Percentiles rank a stretch among this genome's conserved stretches.
phyloP scores from a whole-genome alignment of 768 basidiomycete genomes.

The Serendipita sp. region DNA sequence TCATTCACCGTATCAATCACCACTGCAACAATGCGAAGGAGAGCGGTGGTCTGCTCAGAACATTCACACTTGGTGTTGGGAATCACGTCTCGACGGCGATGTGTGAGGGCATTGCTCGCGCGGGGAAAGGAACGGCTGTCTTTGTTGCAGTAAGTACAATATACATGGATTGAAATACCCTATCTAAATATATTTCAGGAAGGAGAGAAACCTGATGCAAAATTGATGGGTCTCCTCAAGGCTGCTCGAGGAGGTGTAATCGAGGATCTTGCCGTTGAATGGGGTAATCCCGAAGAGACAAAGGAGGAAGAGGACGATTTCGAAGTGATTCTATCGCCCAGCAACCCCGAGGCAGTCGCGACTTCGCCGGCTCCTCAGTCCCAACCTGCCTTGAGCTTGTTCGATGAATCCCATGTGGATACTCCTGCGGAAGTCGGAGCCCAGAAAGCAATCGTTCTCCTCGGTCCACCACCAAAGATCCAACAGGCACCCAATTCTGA shows the following conservation, averaged over 20 bases:
- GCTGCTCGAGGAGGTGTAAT: not conserved
- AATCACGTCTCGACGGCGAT: constrained; percentile 30
- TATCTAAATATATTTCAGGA: too few relatives aligned
- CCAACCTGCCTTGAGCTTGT: not conserved
- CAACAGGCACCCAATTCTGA: constrained; percentile 7
- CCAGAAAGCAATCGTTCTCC: not conserved
- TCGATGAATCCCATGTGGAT: not conserved
- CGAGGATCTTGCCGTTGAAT: not conserved
- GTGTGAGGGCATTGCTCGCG: constrained; percentile 38
- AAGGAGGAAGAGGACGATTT: not conserved
- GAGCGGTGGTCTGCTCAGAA: constrained; percentile 22
- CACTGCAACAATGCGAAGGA: not conserved
- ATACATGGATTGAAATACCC: too few relatives aligned
- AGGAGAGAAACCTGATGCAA: not conserved
- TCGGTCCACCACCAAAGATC: not conserved
- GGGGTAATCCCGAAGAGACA: not conserved
- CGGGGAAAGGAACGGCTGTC: constrained; percentile 35
- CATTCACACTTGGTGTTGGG: constrained; percentile 49
- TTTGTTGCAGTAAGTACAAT: constrained; percentile 31
- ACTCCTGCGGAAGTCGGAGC: not conserved
- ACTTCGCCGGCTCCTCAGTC: not conserved
- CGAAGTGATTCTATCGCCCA: not conserved
- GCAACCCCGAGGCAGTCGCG: not conserved
- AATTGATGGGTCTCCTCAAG: not conserved
- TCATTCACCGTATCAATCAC: not conserved